phyloP scores from a whole-genome alignment of 2,329 filamentous ascomycete genomes.

The Drechslerella stenobrocha region DNA sequence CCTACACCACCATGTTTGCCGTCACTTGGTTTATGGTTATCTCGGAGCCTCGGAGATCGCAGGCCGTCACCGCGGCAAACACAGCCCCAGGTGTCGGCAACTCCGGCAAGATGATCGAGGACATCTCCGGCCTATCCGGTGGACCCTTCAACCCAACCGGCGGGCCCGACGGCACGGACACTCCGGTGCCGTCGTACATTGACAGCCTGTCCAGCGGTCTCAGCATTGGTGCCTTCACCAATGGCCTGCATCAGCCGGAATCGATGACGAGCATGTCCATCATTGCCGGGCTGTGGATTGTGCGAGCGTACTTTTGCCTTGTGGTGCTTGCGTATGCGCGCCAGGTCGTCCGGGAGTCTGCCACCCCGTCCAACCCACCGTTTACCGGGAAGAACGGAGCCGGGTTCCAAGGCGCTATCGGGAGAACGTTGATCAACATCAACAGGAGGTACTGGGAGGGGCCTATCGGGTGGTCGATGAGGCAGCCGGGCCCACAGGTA shows the following conservation, averaged over 20 bases:
- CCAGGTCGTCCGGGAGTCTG: constrained; percentile 69
- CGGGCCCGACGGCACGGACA: constrained; percentile 30
- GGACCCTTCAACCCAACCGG: constrained; percentile 56
- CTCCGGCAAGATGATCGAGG: constrained; percentile 63
- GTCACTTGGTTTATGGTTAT: constrained; percentile 83
- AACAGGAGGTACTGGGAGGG: constrained; percentile 73
- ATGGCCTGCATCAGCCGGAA: constrained; percentile 68
- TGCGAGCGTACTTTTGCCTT: constrained; percentile 80
- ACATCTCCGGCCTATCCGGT: constrained; percentile 64
- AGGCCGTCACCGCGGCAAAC: constrained; percentile 24
- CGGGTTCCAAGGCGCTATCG: constrained; percentile 76
- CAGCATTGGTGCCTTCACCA: constrained; percentile 56
- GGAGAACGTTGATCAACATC: constrained; percentile 74
- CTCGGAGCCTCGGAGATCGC: constrained; percentile 55
- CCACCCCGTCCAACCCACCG: constrained; percentile 54
- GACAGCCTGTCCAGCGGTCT: constrained; percentile 55
- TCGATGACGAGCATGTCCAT: constrained; percentile 76
- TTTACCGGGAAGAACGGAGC: constrained; percentile 68
- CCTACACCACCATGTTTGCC: constrained; percentile 80
- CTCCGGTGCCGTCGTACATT: constrained; percentile 59
- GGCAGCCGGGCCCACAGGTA: constrained; percentile 18
- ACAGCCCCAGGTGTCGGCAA: constrained; percentile 55
- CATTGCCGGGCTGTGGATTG: constrained; percentile 71
- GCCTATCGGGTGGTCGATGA: constrained; percentile 48
- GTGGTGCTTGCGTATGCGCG: constrained; percentile 82